A percentile compares a stretch with the other conserved stretches of the same genome.
Conservation (phyloP, 140 eudicot species). For the Ambrosia hybrid region DNA sequence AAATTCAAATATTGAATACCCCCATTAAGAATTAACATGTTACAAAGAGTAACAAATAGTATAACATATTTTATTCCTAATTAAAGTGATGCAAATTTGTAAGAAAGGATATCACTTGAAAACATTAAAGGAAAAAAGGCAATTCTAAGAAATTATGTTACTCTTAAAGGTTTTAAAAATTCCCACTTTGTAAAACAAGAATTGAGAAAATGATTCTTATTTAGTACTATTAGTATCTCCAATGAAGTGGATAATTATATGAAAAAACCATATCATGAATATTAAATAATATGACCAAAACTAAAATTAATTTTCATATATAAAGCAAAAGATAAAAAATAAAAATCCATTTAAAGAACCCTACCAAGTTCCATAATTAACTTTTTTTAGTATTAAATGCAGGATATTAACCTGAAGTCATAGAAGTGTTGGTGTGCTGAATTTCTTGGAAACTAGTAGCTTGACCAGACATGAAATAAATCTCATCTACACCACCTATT, state of each 20-base stretch:
- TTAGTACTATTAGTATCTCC: neutral
- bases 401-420: slow-evolving; percentile 26
- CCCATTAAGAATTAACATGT: neutral
- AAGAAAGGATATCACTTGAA: too few relatives aligned
- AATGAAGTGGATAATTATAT: too few relatives aligned
- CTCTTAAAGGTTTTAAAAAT: neutral
- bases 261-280: too few relatives aligned
- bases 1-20: too few relatives aligned
- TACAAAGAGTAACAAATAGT: neutral
- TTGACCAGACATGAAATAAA: slow-evolving; percentile 18
- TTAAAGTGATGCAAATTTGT: too few relatives aligned
- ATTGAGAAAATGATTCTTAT: neutral
- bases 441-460: slow-evolving; percentile 14
- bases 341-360: slow-evolving; percentile 19
- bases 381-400: slow-evolving; percentile 35
- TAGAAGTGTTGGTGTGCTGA: slow-evolving; percentile 22
- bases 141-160: neutral
- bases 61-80: neutral
- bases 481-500: slow-evolving; percentile 1
- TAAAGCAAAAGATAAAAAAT: neutral
- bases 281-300: too few relatives aligned
- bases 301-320: too few relatives aligned
- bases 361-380: slow-evolving; percentile 32
- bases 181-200: neutral
- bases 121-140: too few relatives aligned